Evolutionary conservation across 495 filamentous ascomycete species (phyloP).

Genomic region (Trypethelium eluteriae): DNA sequence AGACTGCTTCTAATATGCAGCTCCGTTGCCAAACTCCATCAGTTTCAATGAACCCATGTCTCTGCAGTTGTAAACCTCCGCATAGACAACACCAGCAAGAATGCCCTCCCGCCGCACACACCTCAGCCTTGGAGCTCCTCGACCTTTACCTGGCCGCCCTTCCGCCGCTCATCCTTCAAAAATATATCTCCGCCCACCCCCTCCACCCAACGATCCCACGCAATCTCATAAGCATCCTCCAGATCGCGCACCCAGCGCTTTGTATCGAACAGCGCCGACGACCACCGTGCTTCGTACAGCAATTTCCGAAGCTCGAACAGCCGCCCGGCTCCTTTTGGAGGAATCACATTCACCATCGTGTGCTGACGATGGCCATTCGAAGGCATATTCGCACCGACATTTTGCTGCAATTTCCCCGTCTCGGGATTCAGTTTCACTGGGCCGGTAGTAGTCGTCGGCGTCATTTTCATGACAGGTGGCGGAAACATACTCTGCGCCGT

Average conservation of each 20-base stretch:
- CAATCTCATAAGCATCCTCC: slow-evolving; percentile 78
- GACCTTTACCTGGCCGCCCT: not conserved
- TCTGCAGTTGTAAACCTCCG: too few relatives aligned
- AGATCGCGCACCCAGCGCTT: slow-evolving; percentile 85
- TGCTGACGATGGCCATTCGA: not conserved
- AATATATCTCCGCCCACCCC: slow-evolving; percentile 89
- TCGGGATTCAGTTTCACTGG: too few relatives aligned
- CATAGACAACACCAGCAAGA: too few relatives aligned
- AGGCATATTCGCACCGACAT: not conserved
- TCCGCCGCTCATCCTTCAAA: slow-evolving; percentile 24
- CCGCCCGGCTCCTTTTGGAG: slow-evolving; percentile 43
- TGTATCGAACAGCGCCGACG: slow-evolving; percentile 84
- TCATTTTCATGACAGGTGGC: too few relatives aligned
- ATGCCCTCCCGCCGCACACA: not conserved
- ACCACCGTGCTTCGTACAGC: slow-evolving; percentile 74
- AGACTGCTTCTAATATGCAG: too few relatives aligned
- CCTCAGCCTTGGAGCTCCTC: not conserved
- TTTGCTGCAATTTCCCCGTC: not conserved
- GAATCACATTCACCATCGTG: not conserved
- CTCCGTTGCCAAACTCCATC: too few relatives aligned
- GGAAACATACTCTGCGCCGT: too few relatives aligned
- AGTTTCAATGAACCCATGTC: not conserved
- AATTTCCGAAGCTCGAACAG: slow-evolving; percentile 68
- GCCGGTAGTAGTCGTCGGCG: too few relatives aligned
- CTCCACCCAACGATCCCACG: slow-evolving; percentile 80